These are phyloP conservation scores for Lyophyllum atratum DNA, from an alignment of 768 basidiomycete species.

Conservation along the genomic window DNA sequence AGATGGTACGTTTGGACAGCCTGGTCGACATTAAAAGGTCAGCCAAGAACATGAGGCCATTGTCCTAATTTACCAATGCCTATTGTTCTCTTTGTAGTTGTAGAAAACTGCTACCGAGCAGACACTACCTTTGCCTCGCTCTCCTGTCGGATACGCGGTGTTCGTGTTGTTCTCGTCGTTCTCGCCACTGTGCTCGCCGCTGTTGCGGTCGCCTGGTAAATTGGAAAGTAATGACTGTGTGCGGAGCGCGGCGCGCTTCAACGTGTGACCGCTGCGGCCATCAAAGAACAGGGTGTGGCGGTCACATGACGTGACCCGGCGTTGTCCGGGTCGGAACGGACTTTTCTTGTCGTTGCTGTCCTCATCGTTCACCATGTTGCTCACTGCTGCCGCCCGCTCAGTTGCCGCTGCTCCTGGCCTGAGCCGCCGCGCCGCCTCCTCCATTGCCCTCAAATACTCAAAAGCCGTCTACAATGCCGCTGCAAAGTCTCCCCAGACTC, in stretches of 20 bases:
- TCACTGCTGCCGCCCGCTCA: constrained; percentile 57
- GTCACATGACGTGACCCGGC: constrained; percentile 19
- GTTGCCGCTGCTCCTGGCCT: constrained; percentile 47
- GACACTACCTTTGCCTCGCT: not conserved
- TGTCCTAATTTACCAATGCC: constrained; percentile 14
- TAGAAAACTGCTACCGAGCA: not conserved
- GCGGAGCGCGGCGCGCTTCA: not conserved
- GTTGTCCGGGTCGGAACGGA: constrained; percentile 14
- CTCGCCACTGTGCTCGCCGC: not conserved
- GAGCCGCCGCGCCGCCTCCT: constrained; percentile 73
- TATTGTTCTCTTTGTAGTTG: constrained; percentile 15
- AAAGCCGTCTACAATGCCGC: constrained; percentile 82
- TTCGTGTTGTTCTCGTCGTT: not conserved
- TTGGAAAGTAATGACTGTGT: not conserved
- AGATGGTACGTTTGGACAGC: constrained; percentile 12
- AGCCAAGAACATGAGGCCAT: constrained; percentile 12
- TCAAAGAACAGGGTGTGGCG: not conserved
- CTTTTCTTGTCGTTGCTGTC: constrained; percentile 24
- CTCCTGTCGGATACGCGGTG: not conserved
- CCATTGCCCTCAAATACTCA: constrained; percentile 83
- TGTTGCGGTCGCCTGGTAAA: not conserved
- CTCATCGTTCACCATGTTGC: constrained; percentile 45
- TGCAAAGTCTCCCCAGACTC: constrained; percentile 77
- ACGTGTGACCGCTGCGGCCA: not conserved
- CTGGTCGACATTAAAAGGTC: constrained; percentile 2